phyloP scores from a whole-genome alignment of 1,139 yeast species.

The Yamadazyma spencermartinsiae region DNA sequence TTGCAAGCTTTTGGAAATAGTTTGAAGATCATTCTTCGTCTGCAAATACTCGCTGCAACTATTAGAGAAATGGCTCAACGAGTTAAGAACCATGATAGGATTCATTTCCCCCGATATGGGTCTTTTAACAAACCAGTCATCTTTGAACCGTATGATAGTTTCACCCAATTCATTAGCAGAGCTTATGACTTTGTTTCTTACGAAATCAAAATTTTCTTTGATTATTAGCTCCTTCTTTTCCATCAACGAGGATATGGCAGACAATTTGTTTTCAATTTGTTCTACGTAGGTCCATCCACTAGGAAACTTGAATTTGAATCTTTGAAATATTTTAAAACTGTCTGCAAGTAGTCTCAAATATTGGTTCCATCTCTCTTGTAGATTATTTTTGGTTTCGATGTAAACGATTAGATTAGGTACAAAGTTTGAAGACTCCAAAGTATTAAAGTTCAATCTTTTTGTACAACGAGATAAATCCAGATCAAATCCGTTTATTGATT shows the following conservation, averaged over 20 bases:
- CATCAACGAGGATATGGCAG: slow-evolving; percentile 46
- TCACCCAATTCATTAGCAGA: slow-evolving; percentile 43
- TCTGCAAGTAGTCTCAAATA: slow-evolving; percentile 24
- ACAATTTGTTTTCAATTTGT: slow-evolving; percentile 56
- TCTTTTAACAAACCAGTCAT: slow-evolving; percentile 36
- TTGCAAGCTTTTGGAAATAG: slow-evolving; percentile 42
- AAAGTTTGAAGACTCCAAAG: slow-evolving; percentile 14
- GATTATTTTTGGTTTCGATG: slow-evolving; percentile 14
- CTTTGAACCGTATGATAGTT: slow-evolving; percentile 22
- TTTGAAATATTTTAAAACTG: slow-evolving; percentile 46
- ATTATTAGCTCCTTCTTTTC: slow-evolving; percentile 38
- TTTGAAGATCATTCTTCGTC: slow-evolving; percentile 24
- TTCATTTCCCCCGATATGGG: slow-evolving; percentile 37
- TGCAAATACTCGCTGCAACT: slow-evolving; percentile 18
- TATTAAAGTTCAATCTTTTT: slow-evolving; percentile 11
- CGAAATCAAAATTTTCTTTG: slow-evolving; percentile 41
- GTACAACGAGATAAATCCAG: slow-evolving; percentile 2
- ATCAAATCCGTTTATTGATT: slow-evolving; percentile 13
- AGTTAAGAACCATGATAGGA: slow-evolving; percentile 53
- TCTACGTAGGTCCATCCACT: slow-evolving; percentile 62
- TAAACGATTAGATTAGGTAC: slow-evolving; percentile 10
- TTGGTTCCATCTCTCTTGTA: slow-evolving; percentile 27
- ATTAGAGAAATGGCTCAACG: slow-evolving; percentile 45
- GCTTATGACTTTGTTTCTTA: slow-evolving; percentile 41
- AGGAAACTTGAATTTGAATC: slow-evolving; percentile 39